Evolutionary conservation across 768 basidiomycete species (phyloP).

Genomic region (Leucosporidium creatinivorum): DNA sequence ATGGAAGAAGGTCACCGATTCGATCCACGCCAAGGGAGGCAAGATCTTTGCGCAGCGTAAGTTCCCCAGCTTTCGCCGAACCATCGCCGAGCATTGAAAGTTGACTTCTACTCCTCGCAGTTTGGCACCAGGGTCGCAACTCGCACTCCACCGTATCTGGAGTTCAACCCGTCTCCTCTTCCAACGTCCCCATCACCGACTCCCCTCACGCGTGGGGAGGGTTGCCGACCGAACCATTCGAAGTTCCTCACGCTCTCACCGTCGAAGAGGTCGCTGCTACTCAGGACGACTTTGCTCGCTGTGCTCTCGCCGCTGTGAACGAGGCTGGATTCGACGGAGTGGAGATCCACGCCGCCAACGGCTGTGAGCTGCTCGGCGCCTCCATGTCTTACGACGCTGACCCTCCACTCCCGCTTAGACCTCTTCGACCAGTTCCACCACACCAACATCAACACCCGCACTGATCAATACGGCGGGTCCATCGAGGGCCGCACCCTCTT

Average conservation of each 20-base stretch:
- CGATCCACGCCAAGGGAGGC: slow-evolving; percentile 48
- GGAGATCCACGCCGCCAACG: slow-evolving; percentile 49
- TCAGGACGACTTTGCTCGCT: slow-evolving; percentile 49
- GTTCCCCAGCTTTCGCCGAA: background rate
- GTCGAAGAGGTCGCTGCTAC: slow-evolving; percentile 45
- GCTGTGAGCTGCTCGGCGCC: background rate
- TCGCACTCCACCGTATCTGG: slow-evolving; percentile 18
- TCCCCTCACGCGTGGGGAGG: slow-evolving; percentile 9
- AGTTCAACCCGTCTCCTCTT: slow-evolving; percentile 11
- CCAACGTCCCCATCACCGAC: slow-evolving; percentile 15
- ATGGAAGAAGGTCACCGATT: slow-evolving; percentile 46
- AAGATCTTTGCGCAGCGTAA: slow-evolving; percentile 47
- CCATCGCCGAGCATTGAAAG: background rate
- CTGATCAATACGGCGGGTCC: slow-evolving; percentile 54
- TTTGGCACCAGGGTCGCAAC: slow-evolving; percentile 27
- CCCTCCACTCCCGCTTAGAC: background rate
- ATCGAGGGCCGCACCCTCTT: slow-evolving; percentile 57
- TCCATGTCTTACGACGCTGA: background rate
- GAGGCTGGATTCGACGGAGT: slow-evolving; percentile 64
- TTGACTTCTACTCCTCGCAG: background rate
- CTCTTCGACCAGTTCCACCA: slow-evolving; percentile 33
- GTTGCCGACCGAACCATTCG: slow-evolving; percentile 14
- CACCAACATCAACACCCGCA: slow-evolving; percentile 32
- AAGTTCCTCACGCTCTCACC: slow-evolving; percentile 23
- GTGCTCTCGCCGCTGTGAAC: slow-evolving; percentile 51